phyloP scores from a whole-genome alignment of 192 early-diverging fungal genomes.

The Phlyctochytrium planicorne region DNA sequence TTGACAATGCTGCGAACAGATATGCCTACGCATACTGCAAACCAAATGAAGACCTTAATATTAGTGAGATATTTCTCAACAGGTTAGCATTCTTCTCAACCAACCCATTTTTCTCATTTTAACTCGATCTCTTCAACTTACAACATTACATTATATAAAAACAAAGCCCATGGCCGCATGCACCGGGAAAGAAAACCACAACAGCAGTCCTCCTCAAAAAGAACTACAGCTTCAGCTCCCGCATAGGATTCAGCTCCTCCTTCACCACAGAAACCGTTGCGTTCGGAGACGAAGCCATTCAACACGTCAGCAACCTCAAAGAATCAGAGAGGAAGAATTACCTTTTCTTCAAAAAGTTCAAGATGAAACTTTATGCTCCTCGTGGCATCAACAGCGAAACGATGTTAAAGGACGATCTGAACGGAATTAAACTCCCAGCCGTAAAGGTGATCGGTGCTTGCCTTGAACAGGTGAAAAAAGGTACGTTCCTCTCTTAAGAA shows the following conservation, averaged over 20 bases:
- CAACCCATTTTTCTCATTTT: too few relatives aligned
- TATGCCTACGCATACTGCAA: neutral
- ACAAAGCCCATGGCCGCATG: too few relatives aligned
- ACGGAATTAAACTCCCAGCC: neutral
- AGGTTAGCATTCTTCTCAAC: too few relatives aligned
- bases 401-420: neutral
- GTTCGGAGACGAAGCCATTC: neutral
- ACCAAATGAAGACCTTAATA: neutral
- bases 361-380: constrained; percentile 4
- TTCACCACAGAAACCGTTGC: neutral
- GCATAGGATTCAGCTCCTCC: too few relatives aligned
- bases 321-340: neutral
- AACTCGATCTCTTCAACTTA: too few relatives aligned
- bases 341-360: constrained; percentile 5
- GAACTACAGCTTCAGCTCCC: too few relatives aligned
- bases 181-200: too few relatives aligned
- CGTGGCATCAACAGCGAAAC: neutral
- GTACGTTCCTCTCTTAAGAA: too few relatives aligned
- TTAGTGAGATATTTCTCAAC: too few relatives aligned
- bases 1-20: too few relatives aligned
- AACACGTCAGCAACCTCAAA: neutral
- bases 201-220: too few relatives aligned
- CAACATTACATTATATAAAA: too few relatives aligned
- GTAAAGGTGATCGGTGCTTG: constrained; percentile 15
- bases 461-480: constrained; percentile 9